Percentiles rank a stretch among this genome's conserved stretches.
phyloP scores from a whole-genome alignment of 768 basidiomycete genomes.

The Suillus subalutaceus region DNA sequence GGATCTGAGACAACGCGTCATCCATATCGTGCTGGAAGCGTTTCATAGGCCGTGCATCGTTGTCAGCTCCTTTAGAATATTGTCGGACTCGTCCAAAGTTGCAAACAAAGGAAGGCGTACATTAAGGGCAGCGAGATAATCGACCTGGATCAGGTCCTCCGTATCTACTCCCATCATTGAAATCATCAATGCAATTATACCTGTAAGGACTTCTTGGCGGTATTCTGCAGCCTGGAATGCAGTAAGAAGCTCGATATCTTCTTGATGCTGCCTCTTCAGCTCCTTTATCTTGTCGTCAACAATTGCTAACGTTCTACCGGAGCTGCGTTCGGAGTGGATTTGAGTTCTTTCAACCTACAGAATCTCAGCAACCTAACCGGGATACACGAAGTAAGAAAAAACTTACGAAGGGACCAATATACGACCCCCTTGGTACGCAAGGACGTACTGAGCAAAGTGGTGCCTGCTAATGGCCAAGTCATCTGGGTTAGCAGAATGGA shows the following conservation, averaged over 20 bases:
- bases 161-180: constrained; percentile 31
- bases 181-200: constrained; percentile 24
- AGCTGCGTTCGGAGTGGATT: constrained; percentile 10
- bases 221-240: constrained; percentile 34
- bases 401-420: constrained; percentile 43
- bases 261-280: constrained; percentile 32
- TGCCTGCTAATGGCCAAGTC: constrained; percentile 33
- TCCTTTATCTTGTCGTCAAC: constrained; percentile 32
- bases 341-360: constrained; percentile 26
- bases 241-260: constrained; percentile 34
- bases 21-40: constrained; percentile 28
- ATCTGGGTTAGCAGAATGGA: constrained; percentile 24
- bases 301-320: constrained; percentile 29
- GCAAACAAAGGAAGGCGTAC: constrained; percentile 12
- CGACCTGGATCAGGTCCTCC: constrained; percentile 26
- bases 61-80: constrained; percentile 22
- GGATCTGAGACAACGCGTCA: constrained; percentile 31
- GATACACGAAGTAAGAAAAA: background rate
- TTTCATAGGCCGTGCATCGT: constrained; percentile 19
- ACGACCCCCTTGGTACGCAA: constrained; percentile 40
- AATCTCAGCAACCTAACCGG: constrained; percentile 14
- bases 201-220: constrained; percentile 36
- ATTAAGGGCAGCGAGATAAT: constrained; percentile 27
- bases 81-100: background rate
- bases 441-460: constrained; percentile 41